Base-by-base conservation (phyloP, 805 yeast species). In the Starmera pachycereana region DNA sequence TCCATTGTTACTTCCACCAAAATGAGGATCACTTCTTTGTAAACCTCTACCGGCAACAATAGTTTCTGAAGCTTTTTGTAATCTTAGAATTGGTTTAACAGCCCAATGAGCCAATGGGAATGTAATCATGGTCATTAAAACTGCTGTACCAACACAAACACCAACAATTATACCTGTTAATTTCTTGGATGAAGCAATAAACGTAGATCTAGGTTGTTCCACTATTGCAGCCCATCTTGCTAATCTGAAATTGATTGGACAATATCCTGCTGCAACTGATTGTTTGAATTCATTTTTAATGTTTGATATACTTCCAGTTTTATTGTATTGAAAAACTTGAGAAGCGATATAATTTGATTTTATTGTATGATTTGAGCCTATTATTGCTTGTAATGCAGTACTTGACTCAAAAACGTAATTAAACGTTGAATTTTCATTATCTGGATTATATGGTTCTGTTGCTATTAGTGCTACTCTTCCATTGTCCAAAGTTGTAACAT, bases 31-130 rank as follows among this genome's bases (percentile, higher is more conserved):
- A 22, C 9, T 22, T 22, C 27, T 22, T 45, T 62, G 56, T 35
- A 67, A 40, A 4, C 70, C 69, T 49, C 71, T 52, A 3, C 71
- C 70, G 36, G 57, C 58, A 4, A 69, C 58, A 6, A 68, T 66
- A 1, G 55, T 45, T 54, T 86, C 96, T 0, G 96, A 85, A 0
- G 95, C 95, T 45, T 77, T 76, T 52, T 83, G 87, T 34, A 88
- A 66, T 42, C 78, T 71, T 34, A 85, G 72, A 42, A 88, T 86
- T 0, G 97, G 96, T 46, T 83, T 62, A 6, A 87, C 89, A 30
- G 89, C 87, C 67, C 78, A 82, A 43, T 84, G 87, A 0, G 95
- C 87, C 40, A 88, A 59, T 6, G 92, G 89, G 56, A 87, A 73
- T 1, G 96, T 85, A n/a, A 84, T 56, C 1, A 84, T 44, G 47